A percentile compares a stretch with the other conserved stretches of the same genome.
phyloP scores from a whole-genome alignment of 352 stramenopile species.

The Phytophthora pseudosyringae region DNA sequence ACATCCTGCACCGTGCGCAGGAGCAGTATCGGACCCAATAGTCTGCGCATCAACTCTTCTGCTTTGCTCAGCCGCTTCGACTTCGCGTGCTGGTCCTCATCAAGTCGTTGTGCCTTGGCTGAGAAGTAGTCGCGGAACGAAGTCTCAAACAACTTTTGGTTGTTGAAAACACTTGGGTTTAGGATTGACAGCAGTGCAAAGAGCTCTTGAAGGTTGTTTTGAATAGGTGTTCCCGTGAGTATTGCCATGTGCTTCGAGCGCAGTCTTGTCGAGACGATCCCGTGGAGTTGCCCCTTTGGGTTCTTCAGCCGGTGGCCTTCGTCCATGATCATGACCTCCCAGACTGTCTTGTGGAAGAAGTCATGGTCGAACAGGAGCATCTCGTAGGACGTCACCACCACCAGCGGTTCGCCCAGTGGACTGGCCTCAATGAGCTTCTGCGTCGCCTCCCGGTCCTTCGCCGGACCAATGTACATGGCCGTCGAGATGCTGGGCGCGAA shows the following conservation, averaged over 20 bases:
- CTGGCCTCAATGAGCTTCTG: conserved; percentile 31
- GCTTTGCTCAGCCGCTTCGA: conserved; percentile 33
- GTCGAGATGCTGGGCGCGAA: conserved; percentile 66
- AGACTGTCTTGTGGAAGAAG: conserved; percentile 58
- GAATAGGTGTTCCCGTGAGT: conserved; percentile 88
- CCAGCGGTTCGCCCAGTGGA: conserved; percentile 34
- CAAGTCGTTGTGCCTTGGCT: conserved; percentile 62
- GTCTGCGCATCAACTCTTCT: conserved; percentile 60
- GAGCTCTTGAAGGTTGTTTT: conserved; percentile 88
- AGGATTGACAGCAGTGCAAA: conserved; percentile 79
- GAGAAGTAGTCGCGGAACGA: conserved; percentile 72
- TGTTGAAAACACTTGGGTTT: conserved; percentile 88
- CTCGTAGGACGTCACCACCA: conserved; percentile 82
- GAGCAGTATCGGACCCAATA: conserved; percentile 67
- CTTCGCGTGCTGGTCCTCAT: conserved; percentile 28
- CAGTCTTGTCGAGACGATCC: conserved; percentile 49
- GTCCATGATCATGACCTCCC: conserved; percentile 82
- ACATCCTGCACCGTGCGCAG: conserved; percentile 77
- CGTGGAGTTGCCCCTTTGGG: conserved; percentile 58
- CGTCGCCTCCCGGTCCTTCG: conserved; percentile 48
- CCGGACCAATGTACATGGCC: conserved; percentile 61
- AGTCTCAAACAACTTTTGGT: conserved; percentile 56
- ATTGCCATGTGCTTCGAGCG: conserved; percentile 57
- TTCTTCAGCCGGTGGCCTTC: conserved; percentile 93
- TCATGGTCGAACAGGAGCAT: conserved; percentile 64